These are phyloP conservation scores for Podaxis mareebaensis DNA, from an alignment of 768 basidiomycete genomes.

Conservation along the genomic window DNA sequence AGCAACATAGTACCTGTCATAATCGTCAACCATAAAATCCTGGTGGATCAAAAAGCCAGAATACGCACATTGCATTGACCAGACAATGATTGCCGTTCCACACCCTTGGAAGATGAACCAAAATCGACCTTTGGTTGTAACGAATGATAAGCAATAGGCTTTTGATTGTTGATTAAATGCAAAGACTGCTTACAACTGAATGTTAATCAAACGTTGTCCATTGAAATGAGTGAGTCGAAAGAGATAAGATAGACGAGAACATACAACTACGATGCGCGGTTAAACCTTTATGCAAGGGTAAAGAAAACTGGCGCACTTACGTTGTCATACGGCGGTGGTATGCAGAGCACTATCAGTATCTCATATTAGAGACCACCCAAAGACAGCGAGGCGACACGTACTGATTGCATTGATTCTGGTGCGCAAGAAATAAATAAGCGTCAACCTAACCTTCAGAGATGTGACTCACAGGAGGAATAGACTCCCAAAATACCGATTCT, in stretches of 20 bases:
- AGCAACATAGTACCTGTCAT: constrained; percentile 24
- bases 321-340: constrained; percentile 4
- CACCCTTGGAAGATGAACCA: constrained; percentile 25
- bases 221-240: background rate
- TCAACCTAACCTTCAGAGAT: background rate
- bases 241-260: background rate
- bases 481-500: constrained; percentile 33
- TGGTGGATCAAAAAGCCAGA: background rate
- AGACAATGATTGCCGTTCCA: constrained; percentile 24
- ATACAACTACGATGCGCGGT: background rate
- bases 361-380: background rate
- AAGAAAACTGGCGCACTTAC: background rate
- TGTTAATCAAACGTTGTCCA: background rate
- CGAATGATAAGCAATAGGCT: background rate
- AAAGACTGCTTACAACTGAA: constrained; percentile 1
- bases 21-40: background rate
- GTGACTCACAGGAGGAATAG: constrained; percentile 25
- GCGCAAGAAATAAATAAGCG: background rate
- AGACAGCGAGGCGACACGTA: background rate
- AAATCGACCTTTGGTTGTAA: constrained; percentile 18
- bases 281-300: background rate
- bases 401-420: constrained; percentile 5
- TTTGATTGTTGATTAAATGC: background rate
- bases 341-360: background rate
- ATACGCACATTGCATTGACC: constrained; percentile 29